phyloP scores from a whole-genome alignment of 805 yeast species.

The Candida quercuum region DNA sequence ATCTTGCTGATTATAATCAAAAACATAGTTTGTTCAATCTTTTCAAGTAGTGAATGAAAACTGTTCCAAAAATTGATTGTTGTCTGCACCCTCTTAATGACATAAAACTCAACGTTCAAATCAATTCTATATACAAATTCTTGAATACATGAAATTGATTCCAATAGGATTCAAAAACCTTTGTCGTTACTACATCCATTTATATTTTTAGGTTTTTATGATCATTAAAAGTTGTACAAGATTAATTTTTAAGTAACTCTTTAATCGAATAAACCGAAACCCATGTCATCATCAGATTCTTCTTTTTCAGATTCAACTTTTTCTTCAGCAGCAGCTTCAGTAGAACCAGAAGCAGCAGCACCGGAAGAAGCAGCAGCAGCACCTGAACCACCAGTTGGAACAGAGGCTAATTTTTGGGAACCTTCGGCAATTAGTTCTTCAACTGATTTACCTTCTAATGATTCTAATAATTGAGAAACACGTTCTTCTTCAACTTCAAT shows the following conservation, averaged over 20 bases:
- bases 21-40: no score
- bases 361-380: constrained; percentile 69
- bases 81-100: no score
- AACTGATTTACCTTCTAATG: constrained; percentile 91
- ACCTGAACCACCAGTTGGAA: constrained; percentile 98
- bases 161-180: no score
- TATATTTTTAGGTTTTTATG: not conserved
- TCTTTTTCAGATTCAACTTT: constrained; percentile 62
- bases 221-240: constrained; percentile 1
- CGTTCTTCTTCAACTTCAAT: constrained; percentile 91
- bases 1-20: no score
- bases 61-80: no score
- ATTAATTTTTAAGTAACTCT: constrained; percentile 12
- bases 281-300: constrained; percentile 76
- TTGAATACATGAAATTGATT: no score
- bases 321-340: constrained; percentile 68
- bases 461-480: constrained; percentile 70
- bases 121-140: no score
- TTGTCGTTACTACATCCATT: not conserved
- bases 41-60: no score
- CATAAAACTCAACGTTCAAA: no score
- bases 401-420: constrained; percentile 92
- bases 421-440: constrained; percentile 92
- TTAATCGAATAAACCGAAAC: constrained; percentile 98
- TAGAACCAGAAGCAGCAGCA: constrained; percentile 66